Base-by-base conservation (phyloP, 208 protist species). In the Leishmania gerbilli region DNA sequence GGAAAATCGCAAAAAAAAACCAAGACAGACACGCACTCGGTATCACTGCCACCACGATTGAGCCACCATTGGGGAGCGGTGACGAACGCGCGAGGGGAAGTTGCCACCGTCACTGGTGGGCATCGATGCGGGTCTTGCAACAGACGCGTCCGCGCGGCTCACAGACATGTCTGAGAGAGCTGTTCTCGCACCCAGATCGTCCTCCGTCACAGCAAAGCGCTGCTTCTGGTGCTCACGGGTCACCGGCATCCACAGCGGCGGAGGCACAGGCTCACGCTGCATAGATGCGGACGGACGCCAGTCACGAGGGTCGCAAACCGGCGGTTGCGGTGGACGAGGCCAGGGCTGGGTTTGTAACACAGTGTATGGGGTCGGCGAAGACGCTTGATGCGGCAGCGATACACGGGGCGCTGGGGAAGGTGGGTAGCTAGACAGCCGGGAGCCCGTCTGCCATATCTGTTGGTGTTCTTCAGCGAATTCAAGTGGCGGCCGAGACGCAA, bases 11-110 rank as follows among this genome's bases (percentile, higher is more conserved):
- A 55, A 15, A 55, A 53, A 34, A 55, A 4, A 74, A 17, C 49
- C 49, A 58, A 76, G 3, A 55, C 27, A 53, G n/a, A 74, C 0
- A 76, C 5, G 34, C 72, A 37, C n/a, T 42, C 47, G 7, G 19
- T 27, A 51, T 80, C 40, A 84, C n/a, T 84, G 76, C 81, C 81
- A 84, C 81, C 81, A 84, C 40, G 81, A 84, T 24, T 76, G 76
- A 17, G 76, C 27, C 13, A 77, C 69, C 81, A 80, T 80, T 1
- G 76, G 51, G 24, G 75, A 80, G 37, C 69, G 76, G 11, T 71
- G n/a, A 55, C 69, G 81, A 40, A 84, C 76, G 13, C 80, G 67
- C 13, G 68, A 67, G 6, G 76, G 58, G 37, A 68, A 76, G 55
- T 47, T 42, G 31, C 24, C 72, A 40, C 31, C 2, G 34, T 31